phyloP scores from a whole-genome alignment of 371 early-diverging fungal genomes.

The Rhizopus microsporus region DNA sequence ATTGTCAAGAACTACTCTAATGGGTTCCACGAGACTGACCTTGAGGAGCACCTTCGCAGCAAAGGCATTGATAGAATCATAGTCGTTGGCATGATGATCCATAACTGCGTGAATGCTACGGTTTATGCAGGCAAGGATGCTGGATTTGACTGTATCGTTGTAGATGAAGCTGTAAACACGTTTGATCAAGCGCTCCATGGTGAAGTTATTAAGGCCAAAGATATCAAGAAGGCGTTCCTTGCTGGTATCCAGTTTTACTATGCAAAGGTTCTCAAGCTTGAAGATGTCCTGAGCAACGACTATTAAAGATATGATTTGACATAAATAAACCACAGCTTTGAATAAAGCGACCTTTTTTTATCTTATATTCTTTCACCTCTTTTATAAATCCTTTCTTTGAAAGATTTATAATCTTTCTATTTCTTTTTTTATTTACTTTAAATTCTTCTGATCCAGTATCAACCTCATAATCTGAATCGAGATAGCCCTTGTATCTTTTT shows the following conservation, averaged over 20 bases:
- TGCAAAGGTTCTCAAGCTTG: neutral
- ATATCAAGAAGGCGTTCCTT: conserved; percentile 10
- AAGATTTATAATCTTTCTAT: too few species aligned
- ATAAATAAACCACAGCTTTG: too few species aligned
- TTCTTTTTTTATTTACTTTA: too few species aligned
- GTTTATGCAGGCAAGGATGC: conserved; percentile 7
- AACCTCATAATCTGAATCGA: too few species aligned
- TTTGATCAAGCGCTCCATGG: conserved; percentile 6
- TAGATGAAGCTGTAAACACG: conserved; percentile 10
- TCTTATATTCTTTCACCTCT: too few species aligned
- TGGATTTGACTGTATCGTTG: conserved; percentile 11
- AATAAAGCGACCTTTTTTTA: too few species aligned
- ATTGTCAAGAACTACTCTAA: conserved; percentile 5
- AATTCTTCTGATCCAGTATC: too few species aligned
- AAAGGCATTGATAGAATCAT: conserved; percentile 7
- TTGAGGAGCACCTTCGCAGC: conserved; percentile 8
- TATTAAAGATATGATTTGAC: too few species aligned
- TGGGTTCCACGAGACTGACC: conserved; percentile 10
- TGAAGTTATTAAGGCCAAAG: conserved; percentile 9
- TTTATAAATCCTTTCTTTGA: too few species aligned
- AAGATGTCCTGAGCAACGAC: neutral
- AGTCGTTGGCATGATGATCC: conserved; percentile 15
- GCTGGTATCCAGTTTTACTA: conserved; percentile 13
- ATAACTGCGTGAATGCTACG: conserved; percentile 16
- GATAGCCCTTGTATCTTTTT: too few species aligned